Conservation (phyloP, 192 early-diverging fungal species). For the Coemansia sp. region DNA sequence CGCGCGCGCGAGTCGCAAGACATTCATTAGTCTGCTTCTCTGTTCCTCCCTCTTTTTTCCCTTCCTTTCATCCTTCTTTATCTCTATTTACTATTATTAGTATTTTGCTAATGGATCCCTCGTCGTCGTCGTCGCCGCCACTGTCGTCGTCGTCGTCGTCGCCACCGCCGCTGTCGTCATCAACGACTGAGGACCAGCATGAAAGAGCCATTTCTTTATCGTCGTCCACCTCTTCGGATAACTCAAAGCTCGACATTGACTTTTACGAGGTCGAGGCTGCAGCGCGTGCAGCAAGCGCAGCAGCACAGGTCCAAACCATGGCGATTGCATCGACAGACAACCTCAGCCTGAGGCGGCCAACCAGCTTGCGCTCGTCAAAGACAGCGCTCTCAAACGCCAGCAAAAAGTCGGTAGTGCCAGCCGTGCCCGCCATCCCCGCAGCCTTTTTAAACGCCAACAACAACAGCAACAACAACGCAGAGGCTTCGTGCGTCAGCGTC, state of each 20-base stretch:
- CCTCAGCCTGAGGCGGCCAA: background rate
- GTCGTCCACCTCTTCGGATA: background rate
- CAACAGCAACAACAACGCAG: too few species aligned
- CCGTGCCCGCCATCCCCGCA: background rate
- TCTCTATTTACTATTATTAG: too few species aligned
- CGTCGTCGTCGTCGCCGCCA: too few species aligned
- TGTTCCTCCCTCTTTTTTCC: too few species aligned
- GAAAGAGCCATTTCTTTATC: background rate
- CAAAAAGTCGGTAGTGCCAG: background rate
- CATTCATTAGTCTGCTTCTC: background rate
- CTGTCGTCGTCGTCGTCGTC: too few species aligned
- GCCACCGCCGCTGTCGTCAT: too few species aligned
- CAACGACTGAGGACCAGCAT: too few species aligned
- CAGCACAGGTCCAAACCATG: constrained; percentile 7
- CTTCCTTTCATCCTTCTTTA: background rate
- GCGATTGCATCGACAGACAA: constrained; percentile 3
- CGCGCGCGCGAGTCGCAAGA: too few species aligned
- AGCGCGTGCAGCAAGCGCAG: background rate
- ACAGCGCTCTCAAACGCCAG: background rate
- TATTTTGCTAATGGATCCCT: too few species aligned
- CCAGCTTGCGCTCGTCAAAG: constrained; percentile 3
- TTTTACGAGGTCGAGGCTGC: background rate
- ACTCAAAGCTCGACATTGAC: background rate
- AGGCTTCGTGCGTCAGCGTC: background rate
- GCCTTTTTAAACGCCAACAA: too few species aligned